These are phyloP conservation scores for Oryza australiensis DNA, from an alignment of 176 grass and related monocot species.

Conservation along the genomic window DNA sequence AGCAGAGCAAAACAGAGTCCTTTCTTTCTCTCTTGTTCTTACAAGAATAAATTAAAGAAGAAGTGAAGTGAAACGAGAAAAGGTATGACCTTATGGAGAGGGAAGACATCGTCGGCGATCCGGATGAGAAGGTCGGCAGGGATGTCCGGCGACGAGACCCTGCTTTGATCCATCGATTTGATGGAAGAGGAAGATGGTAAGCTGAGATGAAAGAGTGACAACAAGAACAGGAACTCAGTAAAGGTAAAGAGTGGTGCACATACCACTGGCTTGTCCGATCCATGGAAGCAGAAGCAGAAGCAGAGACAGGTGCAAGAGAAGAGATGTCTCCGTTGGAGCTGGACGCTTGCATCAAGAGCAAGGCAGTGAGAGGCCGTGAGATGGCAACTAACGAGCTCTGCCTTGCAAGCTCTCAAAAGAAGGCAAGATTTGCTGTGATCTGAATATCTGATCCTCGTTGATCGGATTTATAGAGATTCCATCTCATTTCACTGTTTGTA, in stretches of 20 bases:
- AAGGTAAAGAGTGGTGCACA: neutral
- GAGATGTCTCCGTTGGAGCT: neutral
- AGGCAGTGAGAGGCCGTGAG: neutral
- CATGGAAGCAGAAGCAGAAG: constrained; percentile 52
- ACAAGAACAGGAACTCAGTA: neutral
- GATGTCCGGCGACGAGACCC: constrained; percentile 60
- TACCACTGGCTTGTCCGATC: constrained; percentile 80
- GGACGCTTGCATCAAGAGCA: neutral
- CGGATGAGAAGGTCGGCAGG: constrained; percentile 59
- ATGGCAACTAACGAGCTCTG: neutral
- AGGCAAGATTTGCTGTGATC: neutral
- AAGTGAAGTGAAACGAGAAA: neutral
- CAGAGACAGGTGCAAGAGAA: neutral
- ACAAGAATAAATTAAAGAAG: neutral
- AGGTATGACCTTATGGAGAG: constrained; percentile 72
- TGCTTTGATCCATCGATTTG: constrained; percentile 10
- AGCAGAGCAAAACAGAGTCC: neutral
- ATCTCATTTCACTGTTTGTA: neutral
- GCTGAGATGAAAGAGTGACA: neutral
- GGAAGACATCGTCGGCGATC: constrained; percentile 56
- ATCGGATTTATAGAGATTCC: constrained; percentile 30
- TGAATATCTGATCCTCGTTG: neutral
- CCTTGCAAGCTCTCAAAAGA: too few species aligned
- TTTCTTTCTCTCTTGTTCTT: neutral
- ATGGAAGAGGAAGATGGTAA: neutral